phyloP scores from a whole-genome alignment of 1,284 basidiomycete genomes.

The Leccinum colubrinum region DNA sequence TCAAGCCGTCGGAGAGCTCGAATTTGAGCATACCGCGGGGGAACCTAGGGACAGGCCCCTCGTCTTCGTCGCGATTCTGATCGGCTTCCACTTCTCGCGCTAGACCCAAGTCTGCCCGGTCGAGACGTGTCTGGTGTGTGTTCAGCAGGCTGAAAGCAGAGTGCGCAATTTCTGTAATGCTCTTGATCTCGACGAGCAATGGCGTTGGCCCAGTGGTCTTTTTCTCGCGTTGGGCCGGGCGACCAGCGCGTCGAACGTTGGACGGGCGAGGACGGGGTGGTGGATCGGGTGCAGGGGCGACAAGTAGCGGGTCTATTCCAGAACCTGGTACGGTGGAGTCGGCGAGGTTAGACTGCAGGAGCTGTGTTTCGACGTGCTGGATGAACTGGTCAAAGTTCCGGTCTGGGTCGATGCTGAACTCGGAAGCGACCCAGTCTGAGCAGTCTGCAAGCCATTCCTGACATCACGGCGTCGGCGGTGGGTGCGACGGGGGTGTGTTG shows the following conservation, averaged over 20 bases:
- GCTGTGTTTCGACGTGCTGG: conserved; percentile 55
- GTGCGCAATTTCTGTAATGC: conserved; percentile 72
- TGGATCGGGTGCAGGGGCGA: conserved; percentile 24
- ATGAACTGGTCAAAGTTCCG: conserved; percentile 47
- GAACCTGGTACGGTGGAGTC: conserved; percentile 70
- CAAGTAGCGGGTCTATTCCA: conserved; percentile 53
- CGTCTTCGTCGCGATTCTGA: conserved; percentile 59
- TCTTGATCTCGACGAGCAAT: conserved; percentile 65
- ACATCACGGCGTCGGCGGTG: neutral
- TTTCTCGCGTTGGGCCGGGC: conserved; percentile 20
- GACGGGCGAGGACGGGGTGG: conserved; percentile 1
- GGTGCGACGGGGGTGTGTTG: neutral
- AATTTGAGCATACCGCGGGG: conserved; percentile 68
- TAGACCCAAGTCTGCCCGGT: conserved; percentile 51
- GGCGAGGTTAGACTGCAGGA: conserved; percentile 65
- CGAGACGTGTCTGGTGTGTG: conserved; percentile 59
- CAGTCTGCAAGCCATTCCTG: conserved; percentile 76
- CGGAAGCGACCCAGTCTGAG: conserved; percentile 56
- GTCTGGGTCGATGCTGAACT: conserved; percentile 46
- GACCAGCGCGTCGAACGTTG: neutral
- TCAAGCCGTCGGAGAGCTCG: conserved; percentile 64
- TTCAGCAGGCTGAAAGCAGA: conserved; percentile 71
- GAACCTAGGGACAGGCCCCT: conserved; percentile 72
- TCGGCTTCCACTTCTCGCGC: conserved; percentile 42
- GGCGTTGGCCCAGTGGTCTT: conserved; percentile 39